Evolutionary conservation across 2,329 filamentous ascomycete species (phyloP).

Genomic region (Alternaria rosae): DNA sequence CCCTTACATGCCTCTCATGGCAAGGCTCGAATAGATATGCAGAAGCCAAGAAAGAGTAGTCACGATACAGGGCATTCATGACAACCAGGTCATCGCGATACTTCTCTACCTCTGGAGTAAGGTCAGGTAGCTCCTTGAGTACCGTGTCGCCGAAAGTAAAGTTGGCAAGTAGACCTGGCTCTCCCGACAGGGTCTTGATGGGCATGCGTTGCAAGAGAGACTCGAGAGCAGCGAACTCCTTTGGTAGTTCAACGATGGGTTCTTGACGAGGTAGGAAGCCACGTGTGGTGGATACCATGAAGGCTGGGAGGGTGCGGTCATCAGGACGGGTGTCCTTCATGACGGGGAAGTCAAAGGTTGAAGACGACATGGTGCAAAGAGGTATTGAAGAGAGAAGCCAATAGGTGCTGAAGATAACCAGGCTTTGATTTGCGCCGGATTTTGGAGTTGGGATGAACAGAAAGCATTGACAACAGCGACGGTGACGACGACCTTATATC

Average conservation of each 20-base stretch:
- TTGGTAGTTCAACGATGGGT: conserved; percentile 65
- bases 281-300: conserved; percentile 78
- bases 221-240: conserved; percentile 76
- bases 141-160: conserved; percentile 79
- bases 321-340: conserved; percentile 68
- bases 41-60: conserved; percentile 90
- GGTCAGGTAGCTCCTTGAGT: conserved; percentile 75
- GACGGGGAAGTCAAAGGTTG: conserved; percentile 63
- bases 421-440: background rate
- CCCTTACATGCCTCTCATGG: conserved; percentile 73
- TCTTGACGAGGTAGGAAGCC: conserved; percentile 74
- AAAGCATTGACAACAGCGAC: conserved; percentile 18
- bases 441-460: conserved; percentile 10
- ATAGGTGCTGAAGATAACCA: background rate
- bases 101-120: conserved; percentile 75
- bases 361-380: conserved; percentile 51
- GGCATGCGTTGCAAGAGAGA: conserved; percentile 79
- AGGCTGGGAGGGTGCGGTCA: conserved; percentile 71
- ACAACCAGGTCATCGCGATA: conserved; percentile 75
- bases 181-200: conserved; percentile 75
- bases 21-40: conserved; percentile 92
- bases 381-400: conserved; percentile 1
- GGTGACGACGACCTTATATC: conserved; percentile 40
- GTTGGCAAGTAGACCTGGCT: conserved; percentile 77
- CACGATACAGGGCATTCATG: conserved; percentile 86